Evolutionary conservation across 2,329 filamentous ascomycete species (phyloP).

Genomic region (Hymenoscyphus fructigenus): DNA sequence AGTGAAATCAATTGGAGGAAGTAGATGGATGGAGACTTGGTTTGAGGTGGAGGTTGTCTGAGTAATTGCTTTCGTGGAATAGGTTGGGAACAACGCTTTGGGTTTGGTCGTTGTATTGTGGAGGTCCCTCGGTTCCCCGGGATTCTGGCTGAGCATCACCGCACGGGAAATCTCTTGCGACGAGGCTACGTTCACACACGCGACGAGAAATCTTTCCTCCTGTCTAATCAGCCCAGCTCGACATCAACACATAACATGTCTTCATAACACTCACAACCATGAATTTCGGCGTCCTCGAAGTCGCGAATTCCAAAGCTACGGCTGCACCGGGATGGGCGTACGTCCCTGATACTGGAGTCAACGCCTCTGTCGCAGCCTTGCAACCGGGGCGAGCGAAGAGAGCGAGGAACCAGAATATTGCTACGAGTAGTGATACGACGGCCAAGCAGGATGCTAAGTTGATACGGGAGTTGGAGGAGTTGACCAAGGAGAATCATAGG

Average conservation of each 20-base stretch:
- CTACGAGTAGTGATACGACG: constrained; percentile 64
- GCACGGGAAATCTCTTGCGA: too few species aligned
- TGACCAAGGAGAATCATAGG: constrained; percentile 76
- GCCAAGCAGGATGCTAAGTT: constrained; percentile 82
- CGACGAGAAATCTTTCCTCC: background rate
- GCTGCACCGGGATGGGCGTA: constrained; percentile 89
- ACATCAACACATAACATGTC: constrained; percentile 4
- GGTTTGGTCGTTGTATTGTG: background rate
- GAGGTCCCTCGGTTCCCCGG: constrained; percentile 4
- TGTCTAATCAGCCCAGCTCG: constrained; percentile 8
- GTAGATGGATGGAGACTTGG: background rate
- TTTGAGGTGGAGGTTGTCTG: background rate
- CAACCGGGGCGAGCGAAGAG: constrained; percentile 68
- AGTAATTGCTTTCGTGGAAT: background rate
- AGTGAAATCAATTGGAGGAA: background rate
- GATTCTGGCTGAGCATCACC: background rate
- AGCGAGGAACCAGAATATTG: constrained; percentile 53
- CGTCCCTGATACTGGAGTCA: constrained; percentile 66
- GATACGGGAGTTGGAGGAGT: constrained; percentile 74
- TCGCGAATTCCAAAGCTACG: constrained; percentile 68
- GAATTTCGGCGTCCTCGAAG: constrained; percentile 77
- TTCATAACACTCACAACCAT: constrained; percentile 46
- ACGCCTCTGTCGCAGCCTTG: constrained; percentile 52
- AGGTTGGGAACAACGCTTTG: constrained; percentile 2
- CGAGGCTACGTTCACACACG: too few species aligned